Conservation (phyloP, 371 early-diverging fungal species). For the Mortierella sp. region DNA sequence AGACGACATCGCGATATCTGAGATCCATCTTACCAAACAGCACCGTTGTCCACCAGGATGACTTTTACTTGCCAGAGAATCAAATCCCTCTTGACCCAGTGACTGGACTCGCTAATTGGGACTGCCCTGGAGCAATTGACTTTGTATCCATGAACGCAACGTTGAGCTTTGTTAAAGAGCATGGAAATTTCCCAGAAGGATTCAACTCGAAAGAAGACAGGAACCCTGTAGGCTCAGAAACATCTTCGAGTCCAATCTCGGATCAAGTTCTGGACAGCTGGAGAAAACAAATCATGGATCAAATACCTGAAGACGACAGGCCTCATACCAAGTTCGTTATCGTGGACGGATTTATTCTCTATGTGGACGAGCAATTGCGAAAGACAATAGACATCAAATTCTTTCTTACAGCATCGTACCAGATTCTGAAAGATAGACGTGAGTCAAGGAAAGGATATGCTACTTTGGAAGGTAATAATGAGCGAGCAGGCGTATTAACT, state of each 20-base stretch:
- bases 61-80: conserved; percentile 80
- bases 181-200: conserved; percentile 59
- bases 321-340: conserved; percentile 62
- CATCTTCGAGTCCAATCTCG: conserved; percentile 23
- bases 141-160: conserved; percentile 61
- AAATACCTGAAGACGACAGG: conserved; percentile 6
- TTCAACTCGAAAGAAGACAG: conserved; percentile 64
- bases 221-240: conserved; percentile 58
- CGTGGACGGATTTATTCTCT: conserved; percentile 90
- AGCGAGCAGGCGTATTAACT: too few species aligned
- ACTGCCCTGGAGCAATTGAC: conserved; percentile 85
- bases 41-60: conserved; percentile 85
- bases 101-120: conserved; percentile 85
- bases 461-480: conserved; percentile 77
- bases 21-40: conserved; percentile 69
- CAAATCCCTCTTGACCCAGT: conserved; percentile 76
- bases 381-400: conserved; percentile 71
- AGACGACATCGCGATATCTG: conserved; percentile 76
- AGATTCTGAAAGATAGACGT: conserved; percentile 74
- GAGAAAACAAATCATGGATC: conserved; percentile 12
- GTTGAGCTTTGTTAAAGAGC: conserved; percentile 58
- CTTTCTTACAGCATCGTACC: conserved; percentile 71
- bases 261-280: conserved; percentile 18
- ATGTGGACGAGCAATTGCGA: conserved; percentile 59
- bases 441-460: conserved; percentile 78